Conservation (phyloP, 495 filamentous ascomycete genomes). For the Penicillium turbatum region DNA sequence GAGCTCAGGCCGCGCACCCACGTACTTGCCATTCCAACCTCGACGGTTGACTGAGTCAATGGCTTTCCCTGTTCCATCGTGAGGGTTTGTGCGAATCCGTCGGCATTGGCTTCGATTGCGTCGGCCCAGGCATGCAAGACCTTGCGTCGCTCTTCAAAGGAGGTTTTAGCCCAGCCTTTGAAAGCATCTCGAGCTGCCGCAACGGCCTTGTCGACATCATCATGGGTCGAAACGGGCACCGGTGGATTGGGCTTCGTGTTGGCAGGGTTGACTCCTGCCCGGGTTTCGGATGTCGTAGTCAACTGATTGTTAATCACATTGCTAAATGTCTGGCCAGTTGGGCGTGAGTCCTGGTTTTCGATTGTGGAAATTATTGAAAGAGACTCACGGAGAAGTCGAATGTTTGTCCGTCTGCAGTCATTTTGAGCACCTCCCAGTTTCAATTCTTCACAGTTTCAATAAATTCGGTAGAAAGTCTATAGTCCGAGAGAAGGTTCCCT, state of each 20-base stretch:
- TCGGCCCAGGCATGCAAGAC: conserved; percentile 51
- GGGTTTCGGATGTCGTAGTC: conserved; percentile 24
- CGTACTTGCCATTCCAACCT: conserved; percentile 22
- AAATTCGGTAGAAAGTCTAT: no score
- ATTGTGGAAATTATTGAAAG: background rate
- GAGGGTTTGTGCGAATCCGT: conserved; percentile 47
- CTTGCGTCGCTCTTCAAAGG: conserved; percentile 52
- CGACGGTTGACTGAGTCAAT: conserved; percentile 19
- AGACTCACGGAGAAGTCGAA: conserved; percentile 3
- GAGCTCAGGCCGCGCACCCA: conserved; percentile 24
- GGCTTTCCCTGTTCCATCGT: conserved; percentile 58
- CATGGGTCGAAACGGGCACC: conserved; percentile 48
- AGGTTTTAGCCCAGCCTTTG: conserved; percentile 46
- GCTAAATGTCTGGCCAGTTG: conserved; percentile 22
- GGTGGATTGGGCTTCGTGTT: conserved; percentile 48
- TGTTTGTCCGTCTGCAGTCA: background rate
- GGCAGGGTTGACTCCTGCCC: conserved; percentile 48
- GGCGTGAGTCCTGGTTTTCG: background rate
- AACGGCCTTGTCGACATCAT: conserved; percentile 55
- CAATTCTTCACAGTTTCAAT: no score
- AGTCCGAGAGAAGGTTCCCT: no score
- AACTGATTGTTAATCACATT: conserved; percentile 41
- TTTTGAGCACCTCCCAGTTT: background rate
- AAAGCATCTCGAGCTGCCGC: conserved; percentile 45
- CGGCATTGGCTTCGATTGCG: conserved; percentile 37